phyloP scores from a whole-genome alignment of 495 filamentous ascomycete species.

The Penicillium flavigenum region DNA sequence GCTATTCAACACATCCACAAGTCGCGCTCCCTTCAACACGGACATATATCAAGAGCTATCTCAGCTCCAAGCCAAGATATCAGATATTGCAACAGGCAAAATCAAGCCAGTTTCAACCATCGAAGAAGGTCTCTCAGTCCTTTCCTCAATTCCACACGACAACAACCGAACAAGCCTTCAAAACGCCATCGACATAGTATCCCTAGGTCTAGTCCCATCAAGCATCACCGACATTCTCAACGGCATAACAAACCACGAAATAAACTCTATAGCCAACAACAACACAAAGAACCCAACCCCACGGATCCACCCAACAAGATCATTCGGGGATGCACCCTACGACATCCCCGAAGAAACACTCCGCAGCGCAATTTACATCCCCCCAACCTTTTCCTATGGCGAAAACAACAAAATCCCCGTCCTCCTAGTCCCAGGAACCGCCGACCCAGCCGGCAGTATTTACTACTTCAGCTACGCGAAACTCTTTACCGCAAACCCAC shows the following conservation, averaged over 20 bases:
- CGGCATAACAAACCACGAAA: neutral
- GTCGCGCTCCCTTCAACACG: neutral
- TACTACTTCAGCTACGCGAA: conserved; percentile 46
- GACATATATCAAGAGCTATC: neutral
- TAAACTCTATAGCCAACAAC: conserved; percentile 6
- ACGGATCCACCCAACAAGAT: conserved; percentile 32
- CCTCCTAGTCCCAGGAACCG: conserved; percentile 50
- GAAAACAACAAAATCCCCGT: conserved; percentile 34
- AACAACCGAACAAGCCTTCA: neutral
- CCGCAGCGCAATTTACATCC: conserved; percentile 45
- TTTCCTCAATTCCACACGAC: neutral
- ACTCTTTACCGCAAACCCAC: conserved; percentile 29
- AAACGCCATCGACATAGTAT: neutral
- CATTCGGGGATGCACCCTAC: conserved; percentile 42
- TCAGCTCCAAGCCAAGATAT: neutral
- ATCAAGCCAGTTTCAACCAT: neutral
- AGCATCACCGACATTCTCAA: conserved; percentile 3
- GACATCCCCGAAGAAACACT: conserved; percentile 38
- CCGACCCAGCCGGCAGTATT: conserved; percentile 35
- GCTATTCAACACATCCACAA: neutral
- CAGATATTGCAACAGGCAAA: neutral
- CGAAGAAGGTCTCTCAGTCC: neutral
- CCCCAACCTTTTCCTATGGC: conserved; percentile 40
- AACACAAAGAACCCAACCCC: neutral
- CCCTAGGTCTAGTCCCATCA: conserved; percentile 1